These are phyloP conservation scores for Silene uniflora DNA, from an alignment of 148 eudicot genomes.

Conservation along the genomic window DNA sequence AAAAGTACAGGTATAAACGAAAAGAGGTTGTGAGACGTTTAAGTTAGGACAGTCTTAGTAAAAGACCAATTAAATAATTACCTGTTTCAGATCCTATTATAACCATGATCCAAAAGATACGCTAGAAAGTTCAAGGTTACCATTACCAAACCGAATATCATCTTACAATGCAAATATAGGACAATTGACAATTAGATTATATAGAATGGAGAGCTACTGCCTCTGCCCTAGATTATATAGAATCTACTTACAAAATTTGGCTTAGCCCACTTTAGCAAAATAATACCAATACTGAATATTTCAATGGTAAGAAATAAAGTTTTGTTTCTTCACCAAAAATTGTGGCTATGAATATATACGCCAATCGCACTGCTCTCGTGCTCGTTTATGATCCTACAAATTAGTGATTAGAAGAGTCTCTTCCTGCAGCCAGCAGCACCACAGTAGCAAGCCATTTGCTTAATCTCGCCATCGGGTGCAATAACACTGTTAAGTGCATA, in stretches of 20 bases:
- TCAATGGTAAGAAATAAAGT: neutral
- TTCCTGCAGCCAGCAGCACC: constrained; percentile 47
- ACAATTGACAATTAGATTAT: neutral
- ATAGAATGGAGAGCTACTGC: no score
- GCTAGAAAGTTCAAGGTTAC: no score
- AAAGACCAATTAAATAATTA: no score
- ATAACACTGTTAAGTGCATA: constrained; percentile 40
- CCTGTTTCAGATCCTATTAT: no score
- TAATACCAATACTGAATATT: neutral
- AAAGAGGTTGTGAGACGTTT: no score
- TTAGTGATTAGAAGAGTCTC: neutral
- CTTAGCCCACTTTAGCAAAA: neutral
- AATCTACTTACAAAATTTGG: neutral
- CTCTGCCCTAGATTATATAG: no score
- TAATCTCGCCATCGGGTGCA: constrained; percentile 45
- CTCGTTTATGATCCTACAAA: neutral
- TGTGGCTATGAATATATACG: neutral
- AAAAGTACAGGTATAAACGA: no score
- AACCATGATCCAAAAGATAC: no score
- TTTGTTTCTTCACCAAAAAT: neutral
- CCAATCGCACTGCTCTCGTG: neutral
- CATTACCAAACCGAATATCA: no score
- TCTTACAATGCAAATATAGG: no score
- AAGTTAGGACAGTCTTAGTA: no score
- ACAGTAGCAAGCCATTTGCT: constrained; percentile 41